Percentiles rank a stretch among this genome's conserved stretches.
phyloP scores from a whole-genome alignment of 1,284 basidiomycete genomes.

The Pseudomicrostroma phylloplanum region DNA sequence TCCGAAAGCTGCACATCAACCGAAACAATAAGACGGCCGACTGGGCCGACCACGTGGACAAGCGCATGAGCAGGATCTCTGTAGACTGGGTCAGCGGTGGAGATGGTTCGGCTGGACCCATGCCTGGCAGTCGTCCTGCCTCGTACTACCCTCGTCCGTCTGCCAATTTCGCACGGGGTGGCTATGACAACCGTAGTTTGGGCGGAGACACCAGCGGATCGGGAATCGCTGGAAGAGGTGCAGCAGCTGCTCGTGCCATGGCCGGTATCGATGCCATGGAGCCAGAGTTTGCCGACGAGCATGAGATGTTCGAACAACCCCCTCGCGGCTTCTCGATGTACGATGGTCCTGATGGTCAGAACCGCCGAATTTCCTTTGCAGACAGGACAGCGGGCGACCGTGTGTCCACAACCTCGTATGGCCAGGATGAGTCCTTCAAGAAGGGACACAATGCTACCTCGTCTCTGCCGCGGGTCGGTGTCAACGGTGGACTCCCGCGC shows the following conservation, averaged over 20 bases:
- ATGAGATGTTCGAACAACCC: slow-evolving; percentile 33
- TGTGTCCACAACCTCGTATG: slow-evolving; percentile 34
- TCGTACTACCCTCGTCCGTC: slow-evolving; percentile 28
- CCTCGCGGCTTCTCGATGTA: slow-evolving; percentile 31
- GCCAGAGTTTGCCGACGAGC: slow-evolving; percentile 24
- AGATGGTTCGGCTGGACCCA: slow-evolving; percentile 36
- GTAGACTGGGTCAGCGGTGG: slow-evolving; percentile 42
- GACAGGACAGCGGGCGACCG: slow-evolving; percentile 36
- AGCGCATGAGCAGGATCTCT: slow-evolving; percentile 46
- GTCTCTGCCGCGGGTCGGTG: slow-evolving; percentile 24
- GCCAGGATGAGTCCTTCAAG: slow-evolving; percentile 17
- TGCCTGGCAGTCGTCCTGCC: slow-evolving; percentile 38
- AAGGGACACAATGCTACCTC: slow-evolving; percentile 15
- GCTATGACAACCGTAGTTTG: background rate
- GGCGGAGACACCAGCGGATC: background rate
- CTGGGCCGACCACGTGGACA: slow-evolving; percentile 48
- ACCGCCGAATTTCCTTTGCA: slow-evolving; percentile 33
- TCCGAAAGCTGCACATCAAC: slow-evolving; percentile 47
- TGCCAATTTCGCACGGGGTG: slow-evolving; percentile 10
- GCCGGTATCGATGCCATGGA: slow-evolving; percentile 32
- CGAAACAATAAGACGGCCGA: slow-evolving; percentile 46
- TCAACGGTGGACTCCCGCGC: slow-evolving; percentile 13
- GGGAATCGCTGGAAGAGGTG: slow-evolving; percentile 5
- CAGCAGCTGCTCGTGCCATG: slow-evolving; percentile 24
- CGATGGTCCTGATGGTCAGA: slow-evolving; percentile 28